Percentiles rank a stretch among this genome's conserved stretches.
These are phyloP conservation scores for Malania oleifera DNA, from an alignment of 164 flowering plant species.

Conservation along the genomic window DNA sequence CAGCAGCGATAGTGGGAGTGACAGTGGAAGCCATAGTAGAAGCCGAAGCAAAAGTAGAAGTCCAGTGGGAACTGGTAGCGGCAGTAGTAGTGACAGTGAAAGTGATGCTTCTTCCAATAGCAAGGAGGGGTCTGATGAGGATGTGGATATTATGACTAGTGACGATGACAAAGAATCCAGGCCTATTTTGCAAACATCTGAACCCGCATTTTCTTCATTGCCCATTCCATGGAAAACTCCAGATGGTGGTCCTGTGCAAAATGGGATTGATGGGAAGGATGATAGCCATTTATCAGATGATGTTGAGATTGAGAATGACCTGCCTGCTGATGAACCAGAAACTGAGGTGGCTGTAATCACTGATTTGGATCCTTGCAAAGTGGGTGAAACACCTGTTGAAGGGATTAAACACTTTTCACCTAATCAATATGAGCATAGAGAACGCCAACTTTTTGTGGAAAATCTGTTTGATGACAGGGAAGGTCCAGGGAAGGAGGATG, in stretches of 20 bases:
- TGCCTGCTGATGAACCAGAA: conserved; percentile 33
- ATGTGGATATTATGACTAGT: conserved; percentile 83
- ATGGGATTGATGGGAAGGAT: conserved; percentile 29
- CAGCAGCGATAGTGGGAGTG: conserved; percentile 64
- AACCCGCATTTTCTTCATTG: conserved; percentile 21
- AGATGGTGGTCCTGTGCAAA: conserved; percentile 27
- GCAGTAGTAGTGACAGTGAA: conserved; percentile 87
- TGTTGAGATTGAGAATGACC: conserved; percentile 34
- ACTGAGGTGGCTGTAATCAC: conserved; percentile 28
- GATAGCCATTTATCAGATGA: conserved; percentile 34
- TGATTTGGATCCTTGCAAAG: conserved; percentile 19
- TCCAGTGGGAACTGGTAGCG: conserved; percentile 62
- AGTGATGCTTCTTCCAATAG: conserved; percentile 84
- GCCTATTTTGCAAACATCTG: conserved; percentile 30
- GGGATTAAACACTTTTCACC: conserved; percentile 22
- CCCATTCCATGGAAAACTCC: conserved; percentile 29
- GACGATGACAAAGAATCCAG: conserved; percentile 75
- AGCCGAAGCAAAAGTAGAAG: conserved; percentile 56
- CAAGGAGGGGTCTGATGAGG: conserved; percentile 90
- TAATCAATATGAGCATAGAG: conserved; percentile 27
- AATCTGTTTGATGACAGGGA: conserved; percentile 29
- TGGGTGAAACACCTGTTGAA: conserved; percentile 26
- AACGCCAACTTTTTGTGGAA: conserved; percentile 25
- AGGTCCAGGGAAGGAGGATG: conserved; percentile 22
- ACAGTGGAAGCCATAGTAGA: conserved; percentile 47